Conservation (phyloP, 148 eudicot genomes). For the Diospyros lotus region DNA sequence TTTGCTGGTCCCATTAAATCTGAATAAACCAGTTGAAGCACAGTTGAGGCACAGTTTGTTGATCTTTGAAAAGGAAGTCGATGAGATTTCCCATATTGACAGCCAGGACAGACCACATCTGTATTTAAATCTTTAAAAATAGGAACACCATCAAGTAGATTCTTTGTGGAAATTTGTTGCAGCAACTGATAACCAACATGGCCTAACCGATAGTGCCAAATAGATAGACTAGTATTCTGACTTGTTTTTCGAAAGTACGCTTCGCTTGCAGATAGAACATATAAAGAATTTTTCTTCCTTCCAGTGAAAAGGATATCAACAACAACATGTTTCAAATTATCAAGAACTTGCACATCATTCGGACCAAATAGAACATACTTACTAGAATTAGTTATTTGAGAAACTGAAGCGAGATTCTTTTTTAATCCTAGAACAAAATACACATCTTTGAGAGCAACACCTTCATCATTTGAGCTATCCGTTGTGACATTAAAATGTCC, state of each 20-base stretch:
- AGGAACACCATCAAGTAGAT: neutral
- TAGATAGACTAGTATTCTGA: neutral
- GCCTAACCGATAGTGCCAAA: neutral
- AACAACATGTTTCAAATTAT: neutral
- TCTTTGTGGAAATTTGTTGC: no score
- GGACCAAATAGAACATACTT: slow-evolving; percentile 1
- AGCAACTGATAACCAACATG: neutral
- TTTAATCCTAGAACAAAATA: neutral
- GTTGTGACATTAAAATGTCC: neutral
- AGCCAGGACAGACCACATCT: no score
- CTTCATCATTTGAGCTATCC: neutral
- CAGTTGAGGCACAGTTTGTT: no score
- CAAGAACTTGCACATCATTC: neutral
- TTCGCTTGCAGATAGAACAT: slow-evolving; percentile 1
- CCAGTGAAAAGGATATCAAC: neutral
- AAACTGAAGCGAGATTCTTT: neutral
- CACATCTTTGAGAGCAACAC: neutral
- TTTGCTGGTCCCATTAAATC: no score
- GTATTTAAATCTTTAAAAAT: no score
- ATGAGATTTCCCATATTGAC: no score
- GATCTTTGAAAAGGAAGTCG: no score
- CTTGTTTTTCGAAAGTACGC: neutral
- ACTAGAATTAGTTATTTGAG: neutral
- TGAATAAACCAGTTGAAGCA: no score
- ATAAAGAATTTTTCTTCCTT: neutral